phyloP scores from a whole-genome alignment of 306 rosid genomes.

The Canavalia ensiformis region DNA sequence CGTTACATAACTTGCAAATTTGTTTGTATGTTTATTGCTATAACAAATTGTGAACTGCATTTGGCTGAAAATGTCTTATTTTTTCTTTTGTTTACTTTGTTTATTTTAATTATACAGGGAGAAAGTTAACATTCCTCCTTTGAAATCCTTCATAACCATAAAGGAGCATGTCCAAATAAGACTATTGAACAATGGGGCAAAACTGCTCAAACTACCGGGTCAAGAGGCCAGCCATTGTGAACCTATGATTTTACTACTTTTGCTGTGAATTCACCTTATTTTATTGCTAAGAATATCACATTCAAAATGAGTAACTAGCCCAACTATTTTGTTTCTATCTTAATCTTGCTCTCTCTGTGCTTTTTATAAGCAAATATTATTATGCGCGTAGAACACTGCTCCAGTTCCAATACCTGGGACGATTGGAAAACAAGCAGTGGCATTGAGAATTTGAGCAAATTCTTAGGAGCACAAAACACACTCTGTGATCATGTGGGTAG shows the following conservation, averaged over 20 bases:
- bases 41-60: constrained; percentile 15
- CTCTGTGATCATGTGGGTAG: constrained; percentile 76
- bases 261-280: constrained; percentile 87
- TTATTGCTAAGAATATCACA: constrained; percentile 94
- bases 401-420: constrained; percentile 83
- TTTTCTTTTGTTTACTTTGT: background rate
- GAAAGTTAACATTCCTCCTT: constrained; percentile 81
- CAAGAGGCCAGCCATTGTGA: constrained; percentile 74
- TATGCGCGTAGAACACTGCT: constrained; percentile 65
- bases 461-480: constrained; percentile 81
- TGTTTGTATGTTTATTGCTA: constrained; percentile 1
- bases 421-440: constrained; percentile 80
- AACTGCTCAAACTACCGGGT: constrained; percentile 84
- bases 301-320: constrained; percentile 65
- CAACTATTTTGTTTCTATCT: background rate
- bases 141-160: constrained; percentile 88
- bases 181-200: constrained; percentile 99
- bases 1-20: constrained; percentile 1
- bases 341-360: background rate
- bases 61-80: constrained; percentile 13
- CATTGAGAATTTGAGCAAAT: constrained; percentile 68
- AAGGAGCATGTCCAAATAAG: constrained; percentile 94
- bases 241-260: constrained; percentile 90
- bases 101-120: constrained; percentile 60
- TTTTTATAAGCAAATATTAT: constrained; percentile 14